Evolutionary conservation across 2,329 filamentous ascomycete species (phyloP).

Genomic region (Colletotrichum karsti): DNA sequence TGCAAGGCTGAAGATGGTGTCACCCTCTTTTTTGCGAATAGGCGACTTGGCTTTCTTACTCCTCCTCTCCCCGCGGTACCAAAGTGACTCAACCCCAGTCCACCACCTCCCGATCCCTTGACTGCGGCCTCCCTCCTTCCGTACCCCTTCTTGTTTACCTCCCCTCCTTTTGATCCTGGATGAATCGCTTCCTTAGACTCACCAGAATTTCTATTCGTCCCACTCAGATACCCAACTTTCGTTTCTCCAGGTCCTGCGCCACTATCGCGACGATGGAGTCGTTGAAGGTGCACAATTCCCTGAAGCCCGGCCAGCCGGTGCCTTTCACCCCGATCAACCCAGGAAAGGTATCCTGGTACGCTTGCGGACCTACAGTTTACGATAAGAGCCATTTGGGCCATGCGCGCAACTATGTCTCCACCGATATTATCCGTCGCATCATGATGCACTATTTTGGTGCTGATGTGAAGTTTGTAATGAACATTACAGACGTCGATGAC

Average conservation of each 20-base stretch:
- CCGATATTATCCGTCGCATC: constrained; percentile 87
- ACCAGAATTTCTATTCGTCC: constrained; percentile 37
- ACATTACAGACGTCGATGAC: constrained; percentile 87
- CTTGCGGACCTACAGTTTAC: constrained; percentile 87
- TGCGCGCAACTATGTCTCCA: constrained; percentile 89
- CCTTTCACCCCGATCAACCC: constrained; percentile 78
- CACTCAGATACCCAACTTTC: constrained; percentile 33
- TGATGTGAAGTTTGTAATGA: constrained; percentile 88
- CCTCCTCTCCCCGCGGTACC: neutral
- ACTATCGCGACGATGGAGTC: constrained; percentile 56
- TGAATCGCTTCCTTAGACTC: constrained; percentile 41
- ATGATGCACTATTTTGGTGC: constrained; percentile 85
- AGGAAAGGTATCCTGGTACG: constrained; percentile 84
- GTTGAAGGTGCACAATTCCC: constrained; percentile 82
- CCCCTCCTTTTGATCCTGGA: constrained; percentile 32
- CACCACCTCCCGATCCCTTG: neutral
- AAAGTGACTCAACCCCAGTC: neutral
- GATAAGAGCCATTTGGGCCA: constrained; percentile 85
- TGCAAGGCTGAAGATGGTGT: constrained; percentile 27
- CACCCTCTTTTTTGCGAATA: constrained; percentile 9
- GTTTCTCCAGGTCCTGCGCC: constrained; percentile 42
- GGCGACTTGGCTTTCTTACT: constrained; percentile 16
- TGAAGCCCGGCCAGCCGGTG: constrained; percentile 76
- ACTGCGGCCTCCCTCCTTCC: constrained; percentile 3
- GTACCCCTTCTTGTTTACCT: neutral